Evolutionary conservation across 2,329 filamentous ascomycete genomes (phyloP), one percentile per base, ranked within the genome.

Genomic region (Monosporascus sp.): DNA sequence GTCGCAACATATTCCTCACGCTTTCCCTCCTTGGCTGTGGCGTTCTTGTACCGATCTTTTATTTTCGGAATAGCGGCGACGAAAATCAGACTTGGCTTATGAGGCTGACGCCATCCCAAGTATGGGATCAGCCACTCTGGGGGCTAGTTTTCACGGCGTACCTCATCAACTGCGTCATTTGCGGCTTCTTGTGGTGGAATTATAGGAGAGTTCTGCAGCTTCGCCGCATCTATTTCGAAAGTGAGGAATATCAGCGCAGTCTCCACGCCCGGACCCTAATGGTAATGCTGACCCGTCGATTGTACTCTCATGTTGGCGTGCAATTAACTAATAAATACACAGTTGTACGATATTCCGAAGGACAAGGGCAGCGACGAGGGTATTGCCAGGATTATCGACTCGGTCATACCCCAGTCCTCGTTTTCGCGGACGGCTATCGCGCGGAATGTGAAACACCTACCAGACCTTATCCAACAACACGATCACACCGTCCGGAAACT

Each of bases 381-480:
- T 20, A 86, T 99, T 52, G 81, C 91, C 35, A 83, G 88, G 55
- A 81, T 99, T 54, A 89, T 91, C 28, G 91, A 97, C 58, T 77
- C 85, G 55, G 80, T 94, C 40, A 89, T 87, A 26, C 89, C 89
- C 1, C 89, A 86, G 24, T 87, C 88, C 11, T 67, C 65, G 37
- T 67, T 67, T 53, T 65, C 63, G 7, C 60, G 57, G 44, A 67
- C 65, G 18, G 87, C 89, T 11, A 87, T 97, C 63, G 92, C 91
- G 24, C 85, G 94, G 58, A 97, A 97, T 63, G 91, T 97, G 57
- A 96, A 93, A 69, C 86, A 93, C 40, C 78, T 99, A 14, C 94
- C 94, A 11, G 79, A 87, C 18, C 75, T 97, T 54, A 94, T 99
- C 57, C 84, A 87, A 55, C 81, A 95, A 66, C 92, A 99, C 65